These are phyloP conservation scores for Mycena haematopus DNA, from an alignment of 768 basidiomycete species.

Conservation along the genomic window DNA sequence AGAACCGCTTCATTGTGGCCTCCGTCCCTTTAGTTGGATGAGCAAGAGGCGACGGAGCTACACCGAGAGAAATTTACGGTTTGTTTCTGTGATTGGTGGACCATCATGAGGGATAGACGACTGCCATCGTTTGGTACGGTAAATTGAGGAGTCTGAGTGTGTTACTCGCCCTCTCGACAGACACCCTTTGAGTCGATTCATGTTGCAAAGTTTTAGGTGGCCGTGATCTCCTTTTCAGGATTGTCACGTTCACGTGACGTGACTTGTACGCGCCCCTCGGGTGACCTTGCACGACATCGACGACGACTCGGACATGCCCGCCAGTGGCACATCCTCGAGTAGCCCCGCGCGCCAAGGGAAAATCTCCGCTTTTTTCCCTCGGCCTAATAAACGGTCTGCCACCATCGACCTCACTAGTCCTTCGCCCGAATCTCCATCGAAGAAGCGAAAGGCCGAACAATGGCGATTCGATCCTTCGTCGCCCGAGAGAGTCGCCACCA, in stretches of 20 bases:
- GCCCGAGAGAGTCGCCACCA: slow-evolving; percentile 25
- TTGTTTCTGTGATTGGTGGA: slow-evolving; percentile 62
- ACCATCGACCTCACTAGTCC: slow-evolving; percentile 28
- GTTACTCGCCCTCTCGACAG: not conserved
- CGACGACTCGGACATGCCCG: not conserved
- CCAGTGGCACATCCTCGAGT: not conserved
- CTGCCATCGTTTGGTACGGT: slow-evolving; percentile 30
- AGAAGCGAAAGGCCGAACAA: slow-evolving; percentile 41
- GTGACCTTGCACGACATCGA: too few species aligned
- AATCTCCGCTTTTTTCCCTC: slow-evolving; percentile 54
- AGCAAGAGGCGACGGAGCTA: not conserved
- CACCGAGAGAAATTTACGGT: slow-evolving; percentile 51
- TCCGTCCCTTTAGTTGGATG: slow-evolving; percentile 70
- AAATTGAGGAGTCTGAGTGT: not conserved
- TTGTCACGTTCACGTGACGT: not conserved
- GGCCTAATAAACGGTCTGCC: slow-evolving; percentile 19
- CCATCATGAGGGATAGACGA: slow-evolving; percentile 45
- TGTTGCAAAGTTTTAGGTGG: not conserved
- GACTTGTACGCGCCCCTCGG: too few species aligned
- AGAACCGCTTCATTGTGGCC: slow-evolving; percentile 87
- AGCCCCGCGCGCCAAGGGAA: slow-evolving; percentile 38
- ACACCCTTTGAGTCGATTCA: slow-evolving; percentile 11
- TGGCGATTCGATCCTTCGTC: slow-evolving; percentile 49
- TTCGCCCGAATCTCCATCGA: slow-evolving; percentile 33
- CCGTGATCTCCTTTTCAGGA: not conserved